A percentile compares a stretch with the other conserved stretches of the same genome.
These are phyloP conservation scores for Rhodotorula toruloides DNA, from an alignment of 768 basidiomycete genomes.

Conservation along the genomic window DNA sequence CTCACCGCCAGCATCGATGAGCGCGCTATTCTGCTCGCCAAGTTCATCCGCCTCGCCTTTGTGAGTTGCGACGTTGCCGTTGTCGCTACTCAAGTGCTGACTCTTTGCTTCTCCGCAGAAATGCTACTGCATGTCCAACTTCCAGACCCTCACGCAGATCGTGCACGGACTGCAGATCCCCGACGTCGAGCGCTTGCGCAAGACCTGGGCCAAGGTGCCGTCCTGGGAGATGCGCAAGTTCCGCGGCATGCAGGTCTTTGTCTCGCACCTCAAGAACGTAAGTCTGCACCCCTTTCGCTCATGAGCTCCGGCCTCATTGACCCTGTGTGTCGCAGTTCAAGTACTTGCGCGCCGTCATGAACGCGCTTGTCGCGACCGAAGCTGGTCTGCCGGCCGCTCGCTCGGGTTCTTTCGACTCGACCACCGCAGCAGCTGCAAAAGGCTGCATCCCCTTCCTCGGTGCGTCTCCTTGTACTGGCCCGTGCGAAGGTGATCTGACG, in stretches of 20 bases:
- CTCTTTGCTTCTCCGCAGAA: conserved; percentile 54
- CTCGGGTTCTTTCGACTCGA: background rate
- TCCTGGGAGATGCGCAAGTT: conserved; percentile 68
- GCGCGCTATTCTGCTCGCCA: conserved; percentile 61
- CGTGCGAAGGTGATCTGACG: background rate
- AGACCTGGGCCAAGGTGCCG: conserved; percentile 62
- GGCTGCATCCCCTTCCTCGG: conserved; percentile 41
- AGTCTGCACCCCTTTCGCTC: conserved; percentile 41
- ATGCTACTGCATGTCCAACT: conserved; percentile 71
- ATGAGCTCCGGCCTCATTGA: background rate
- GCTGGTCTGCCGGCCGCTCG: conserved; percentile 26
- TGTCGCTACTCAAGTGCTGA: too few relatives aligned
- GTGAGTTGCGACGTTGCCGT: too few relatives aligned
- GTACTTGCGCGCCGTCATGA: conserved; percentile 33
- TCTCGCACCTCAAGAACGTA: conserved; percentile 64
- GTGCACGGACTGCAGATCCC: conserved; percentile 68
- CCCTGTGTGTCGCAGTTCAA: conserved; percentile 15
- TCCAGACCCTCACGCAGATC: conserved; percentile 71
- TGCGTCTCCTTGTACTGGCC: conserved; percentile 8
- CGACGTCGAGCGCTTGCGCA: conserved; percentile 63
- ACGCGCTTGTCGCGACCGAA: conserved; percentile 30
- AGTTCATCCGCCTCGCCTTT: conserved; percentile 81
- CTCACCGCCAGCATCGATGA: conserved; percentile 59
- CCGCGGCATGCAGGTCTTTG: conserved; percentile 64
- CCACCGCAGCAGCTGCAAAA: background rate